Base-by-base conservation (phyloP, 2,329 filamentous ascomycete genomes). In the Ascochyta koolunga region DNA sequence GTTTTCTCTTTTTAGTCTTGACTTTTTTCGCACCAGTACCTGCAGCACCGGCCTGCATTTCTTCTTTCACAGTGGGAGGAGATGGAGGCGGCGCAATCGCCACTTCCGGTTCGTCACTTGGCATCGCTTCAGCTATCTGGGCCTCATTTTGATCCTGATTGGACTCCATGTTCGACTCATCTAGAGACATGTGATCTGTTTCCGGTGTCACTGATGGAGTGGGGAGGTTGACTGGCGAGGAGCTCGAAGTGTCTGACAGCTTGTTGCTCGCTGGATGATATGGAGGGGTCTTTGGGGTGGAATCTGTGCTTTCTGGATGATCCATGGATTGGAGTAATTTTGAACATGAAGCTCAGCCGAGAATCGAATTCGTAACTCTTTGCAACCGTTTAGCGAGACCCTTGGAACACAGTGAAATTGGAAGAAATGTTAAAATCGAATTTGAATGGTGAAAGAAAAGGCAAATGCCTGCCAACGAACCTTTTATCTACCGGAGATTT, bases 121-220 rank as follows among this genome's bases (percentile, higher is more conserved):
- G 36, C 11, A 29, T 50, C 19, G 49, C 29, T 6, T 60, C 58
- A 13, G 42, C 35, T 10, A 46, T 43, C n/a, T 59, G 52, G 5
- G 42, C 21, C 16, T 61, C 56, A 1, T 43, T 43, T 13, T 58
- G 51, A 11, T 59, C 59, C 31, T 62, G 59, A 7, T 47, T 59
- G 15, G 59, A 32, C 11, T 60, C 59, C 58, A 65, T 64, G 2
- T 48, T 56, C 22, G 29, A 48, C 27, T 39, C 50, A 31, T 57
- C 59, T 3, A 68, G 42, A 7, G 50, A 53, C 22, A 64, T 42
- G 6, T 54, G 56, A 35, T 63, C 63, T 13, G 62, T 52, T 3
- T 69, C 65, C 8, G 61, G 62, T 11, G 47, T 59, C 4, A 64
- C 55, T n/a, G 61, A 62, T 1, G 67, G 67, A 10, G 68, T 69